Evolutionary conservation across 768 basidiomycete genomes (phyloP), one percentile per base, ranked within the genome.

Genomic region (Pleurotus giganteus): DNA sequence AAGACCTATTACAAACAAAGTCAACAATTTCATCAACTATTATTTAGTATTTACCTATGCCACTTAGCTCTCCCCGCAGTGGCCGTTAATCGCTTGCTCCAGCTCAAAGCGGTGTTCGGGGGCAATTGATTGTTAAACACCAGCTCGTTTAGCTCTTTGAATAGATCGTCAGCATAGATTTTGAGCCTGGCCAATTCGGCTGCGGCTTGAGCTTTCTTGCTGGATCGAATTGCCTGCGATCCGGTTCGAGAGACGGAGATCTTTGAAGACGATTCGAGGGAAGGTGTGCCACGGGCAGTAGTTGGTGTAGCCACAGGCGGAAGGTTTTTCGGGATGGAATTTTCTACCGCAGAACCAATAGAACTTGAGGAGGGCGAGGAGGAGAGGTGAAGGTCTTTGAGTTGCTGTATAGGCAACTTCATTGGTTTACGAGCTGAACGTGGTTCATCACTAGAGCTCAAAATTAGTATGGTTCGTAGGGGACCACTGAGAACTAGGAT

Each of bases 21-120:
- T n/a, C 41, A 4, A 26, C 9, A 47, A 13, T 13, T 21, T 41
- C 17, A n/a, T 23, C 5, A 9, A n/a, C 37, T 28, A 23, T 24
- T 45, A 42, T 52, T 21, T 1, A 28, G 37, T 17, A 55, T 68
- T 57, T 56, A 84, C 88, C 78, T 70, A 57, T 82, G 78, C 76
- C 79, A 89, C 58, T 75, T 80, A 4, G 89, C 89, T 62, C 80
- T 73, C 2, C 89, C 89, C 2, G 89, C 89, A 0, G 89, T 90
- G 1, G 82, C 82, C 53, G 81, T 58, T 29, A 91, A 61, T 29
- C 84, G 73, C 58, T 81, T 84, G 60, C 75, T 91, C 89, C 89
- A 91, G 42, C 74, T 77, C 3, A 91, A 66, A 54, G 75, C 69
- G 0, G 86, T 86, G 5, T 76, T 66, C 15, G 65, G 63, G 3